These are phyloP conservation scores for Leccinum variicolor DNA, from an alignment of 768 basidiomycete species.

Conservation along the genomic window DNA sequence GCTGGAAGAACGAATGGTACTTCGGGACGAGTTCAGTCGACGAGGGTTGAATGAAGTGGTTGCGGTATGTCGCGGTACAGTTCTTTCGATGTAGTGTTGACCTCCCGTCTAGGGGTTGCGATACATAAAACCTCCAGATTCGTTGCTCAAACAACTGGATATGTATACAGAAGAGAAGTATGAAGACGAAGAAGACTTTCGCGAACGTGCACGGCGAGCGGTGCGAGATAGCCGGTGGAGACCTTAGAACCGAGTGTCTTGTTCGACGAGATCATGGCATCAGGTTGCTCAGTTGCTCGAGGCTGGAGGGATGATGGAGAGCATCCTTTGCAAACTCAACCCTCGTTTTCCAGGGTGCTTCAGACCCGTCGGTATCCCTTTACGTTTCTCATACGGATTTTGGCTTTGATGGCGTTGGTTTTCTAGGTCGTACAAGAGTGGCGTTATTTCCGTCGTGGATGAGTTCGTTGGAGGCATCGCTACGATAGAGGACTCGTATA, in stretches of 20 bases:
- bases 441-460: constrained; percentile 56
- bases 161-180: constrained; percentile 86
- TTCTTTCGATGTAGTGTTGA: background rate
- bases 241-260: constrained; percentile 51
- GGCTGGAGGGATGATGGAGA: constrained; percentile 40
- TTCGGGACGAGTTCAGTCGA: constrained; percentile 80
- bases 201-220: constrained; percentile 52
- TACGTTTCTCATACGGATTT: background rate
- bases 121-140: constrained; percentile 75
- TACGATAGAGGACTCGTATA: constrained; percentile 62
- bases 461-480: constrained; percentile 63
- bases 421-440: constrained; percentile 58
- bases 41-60: constrained; percentile 82
- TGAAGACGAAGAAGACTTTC: constrained; percentile 85
- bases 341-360: constrained; percentile 55
- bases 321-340: constrained; percentile 55
- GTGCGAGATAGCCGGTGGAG: constrained; percentile 25
- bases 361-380: constrained; percentile 51
- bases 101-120: constrained; percentile 54
- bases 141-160: constrained; percentile 72
- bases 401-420: constrained; percentile 1
- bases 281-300: constrained; percentile 48
- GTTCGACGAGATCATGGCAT: constrained; percentile 61
- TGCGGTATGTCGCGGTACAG: constrained; percentile 52
- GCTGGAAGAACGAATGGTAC: constrained; percentile 72